Evolutionary conservation across 345 rosid species (phyloP), one percentile per base, ranked within the genome.

Genomic region (Mallotus nudiflorus): DNA sequence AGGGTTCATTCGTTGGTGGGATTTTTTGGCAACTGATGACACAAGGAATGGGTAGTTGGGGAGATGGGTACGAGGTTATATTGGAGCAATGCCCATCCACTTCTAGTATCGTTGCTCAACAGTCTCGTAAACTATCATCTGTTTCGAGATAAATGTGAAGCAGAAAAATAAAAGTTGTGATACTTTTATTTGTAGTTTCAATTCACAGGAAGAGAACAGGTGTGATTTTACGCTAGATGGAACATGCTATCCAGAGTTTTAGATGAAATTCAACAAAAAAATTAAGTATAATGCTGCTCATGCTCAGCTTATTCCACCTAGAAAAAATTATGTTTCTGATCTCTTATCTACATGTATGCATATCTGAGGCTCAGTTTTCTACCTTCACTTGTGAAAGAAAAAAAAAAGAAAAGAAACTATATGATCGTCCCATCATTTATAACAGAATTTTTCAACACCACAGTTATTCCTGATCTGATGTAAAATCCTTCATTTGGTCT

Each of bases 401-500:
- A n/a, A n/a, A n/a, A n/a, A n/a, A n/a, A 44, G 0, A 64, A 46
- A 16, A 8, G 22, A 16, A 24, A 44, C 62, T 74, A 92, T 67
- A 93, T 89, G 61, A 78, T 75, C 0, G 89, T 89, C 62, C 96
- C 91, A n/a, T 90, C 95, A 58, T 61, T 51, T 66, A 93, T 89
- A 18, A 75, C 39, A 0, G 93, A 74, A 61, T 93, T 87, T 72
- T 90, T 85, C 48, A 83, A 68, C 62, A 93, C 77, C 29, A 87
- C 85, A 1, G 90, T 87, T 72, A 90, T 93, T 73, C 98, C 98
- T 1, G 98, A 90, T 52, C 90, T 86, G 28, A 93, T 89, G 56
- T 90, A 87, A 80, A 90, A 86, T 72, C 98, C 98, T 44, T 90
- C 91, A 1, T 84, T 77, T 71, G 96, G 89, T 40, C 88, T 85